Conservation (phyloP, 2,329 filamentous ascomycete genomes). For the Stagonosporopsis chrysanthemi region DNA sequence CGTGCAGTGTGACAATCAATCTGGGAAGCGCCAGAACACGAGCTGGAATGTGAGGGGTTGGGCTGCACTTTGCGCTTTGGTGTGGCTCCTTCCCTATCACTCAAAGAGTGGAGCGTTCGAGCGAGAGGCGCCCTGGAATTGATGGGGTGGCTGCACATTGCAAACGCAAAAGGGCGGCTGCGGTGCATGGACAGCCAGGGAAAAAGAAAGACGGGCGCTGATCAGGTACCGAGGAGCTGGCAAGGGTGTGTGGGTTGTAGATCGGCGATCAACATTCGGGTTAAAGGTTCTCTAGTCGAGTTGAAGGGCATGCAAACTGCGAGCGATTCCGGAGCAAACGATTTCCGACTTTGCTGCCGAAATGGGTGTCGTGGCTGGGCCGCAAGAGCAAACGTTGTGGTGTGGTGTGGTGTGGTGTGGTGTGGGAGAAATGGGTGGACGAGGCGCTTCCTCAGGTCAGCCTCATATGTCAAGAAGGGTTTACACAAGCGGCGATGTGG, state of each 20-base stretch:
- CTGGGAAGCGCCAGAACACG: constrained; percentile 13
- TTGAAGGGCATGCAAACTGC: background rate
- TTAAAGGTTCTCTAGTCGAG: background rate
- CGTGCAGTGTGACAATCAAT: constrained; percentile 17
- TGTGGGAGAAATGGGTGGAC: constrained; percentile 9
- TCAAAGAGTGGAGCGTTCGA: background rate
- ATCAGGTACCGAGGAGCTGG: constrained; percentile 13
- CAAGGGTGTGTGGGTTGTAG: background rate
- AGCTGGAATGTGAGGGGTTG: constrained; percentile 14
- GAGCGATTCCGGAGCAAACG: constrained; percentile 5
- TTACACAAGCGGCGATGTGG: background rate
- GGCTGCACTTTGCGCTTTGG: constrained; percentile 2
- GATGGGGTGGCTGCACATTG: background rate
- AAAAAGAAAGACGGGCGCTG: constrained; percentile 7
- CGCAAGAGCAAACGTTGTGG: constrained; percentile 10
- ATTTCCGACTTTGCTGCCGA: background rate
- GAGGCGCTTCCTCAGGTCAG: constrained; percentile 5
- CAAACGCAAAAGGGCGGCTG: background rate
- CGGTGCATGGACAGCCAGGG: background rate
- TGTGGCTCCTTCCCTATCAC: background rate
- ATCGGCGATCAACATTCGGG: constrained; percentile 15
- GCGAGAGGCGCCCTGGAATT: background rate
- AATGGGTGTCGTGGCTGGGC: background rate
- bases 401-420: constrained; percentile 11
- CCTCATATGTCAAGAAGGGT: constrained; percentile 9